A percentile compares a stretch with the other conserved stretches of the same genome.
These are phyloP conservation scores for Gamarada debralockiae DNA, from an alignment of 495 filamentous ascomycete genomes.

Conservation along the genomic window DNA sequence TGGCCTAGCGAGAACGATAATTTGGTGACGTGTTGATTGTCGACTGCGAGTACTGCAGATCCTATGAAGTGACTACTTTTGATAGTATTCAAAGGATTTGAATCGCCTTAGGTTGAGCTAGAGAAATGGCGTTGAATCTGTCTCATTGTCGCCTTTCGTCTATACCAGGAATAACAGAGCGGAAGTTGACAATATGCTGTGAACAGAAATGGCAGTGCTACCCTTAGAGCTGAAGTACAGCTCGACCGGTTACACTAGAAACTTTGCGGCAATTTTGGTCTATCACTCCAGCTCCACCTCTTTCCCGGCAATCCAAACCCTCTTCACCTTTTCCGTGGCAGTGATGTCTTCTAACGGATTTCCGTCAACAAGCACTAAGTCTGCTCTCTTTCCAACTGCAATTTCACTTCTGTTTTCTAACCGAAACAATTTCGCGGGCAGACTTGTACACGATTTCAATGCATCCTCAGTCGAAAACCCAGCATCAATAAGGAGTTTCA, in stretches of 20 bases:
- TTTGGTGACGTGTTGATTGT: too few relatives aligned
- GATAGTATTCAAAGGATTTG: neutral
- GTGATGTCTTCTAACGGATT: slow-evolving; percentile 36
- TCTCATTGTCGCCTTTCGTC: neutral
- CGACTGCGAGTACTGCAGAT: too few relatives aligned
- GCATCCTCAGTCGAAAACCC: neutral
- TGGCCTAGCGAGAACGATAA: too few relatives aligned
- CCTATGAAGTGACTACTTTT: too few relatives aligned
- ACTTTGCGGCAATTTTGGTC: neutral
- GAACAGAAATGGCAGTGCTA: neutral
- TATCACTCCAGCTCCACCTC: slow-evolving; percentile 15
- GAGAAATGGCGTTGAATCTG: neutral
- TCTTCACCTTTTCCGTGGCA: slow-evolving; percentile 28
- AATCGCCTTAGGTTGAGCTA: neutral
- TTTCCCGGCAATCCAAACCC: slow-evolving; percentile 35
- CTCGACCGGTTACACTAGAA: neutral
- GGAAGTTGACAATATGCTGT: neutral
- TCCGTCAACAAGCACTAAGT: slow-evolving; percentile 35
- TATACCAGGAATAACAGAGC: neutral
- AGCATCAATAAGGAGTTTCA: neutral
- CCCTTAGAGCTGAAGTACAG: neutral
- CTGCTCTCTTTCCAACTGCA: slow-evolving; percentile 32
- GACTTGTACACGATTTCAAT: slow-evolving; percentile 20
- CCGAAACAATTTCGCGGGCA: slow-evolving; percentile 32
- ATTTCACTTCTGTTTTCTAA: slow-evolving; percentile 35